These are phyloP conservation scores for Mariannaea sp. DNA, from an alignment of 2,329 filamentous ascomycete genomes.

Conservation along the genomic window DNA sequence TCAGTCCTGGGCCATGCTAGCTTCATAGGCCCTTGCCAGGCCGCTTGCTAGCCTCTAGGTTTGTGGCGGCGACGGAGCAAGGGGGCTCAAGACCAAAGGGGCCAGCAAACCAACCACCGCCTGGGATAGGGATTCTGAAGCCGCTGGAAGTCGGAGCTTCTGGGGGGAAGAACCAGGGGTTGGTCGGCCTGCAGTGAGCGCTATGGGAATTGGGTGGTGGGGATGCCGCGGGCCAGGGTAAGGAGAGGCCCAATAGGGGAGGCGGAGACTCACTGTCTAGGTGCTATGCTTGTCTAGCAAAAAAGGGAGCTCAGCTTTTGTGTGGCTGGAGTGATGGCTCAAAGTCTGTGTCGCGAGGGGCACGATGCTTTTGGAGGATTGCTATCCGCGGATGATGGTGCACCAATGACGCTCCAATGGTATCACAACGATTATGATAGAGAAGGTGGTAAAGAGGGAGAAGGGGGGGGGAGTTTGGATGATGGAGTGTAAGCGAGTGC, in stretches of 20 bases:
- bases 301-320: slow-evolving; percentile 21
- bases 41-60: slow-evolving; percentile 11
- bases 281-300: slow-evolving; percentile 24
- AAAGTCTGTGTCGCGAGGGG: slow-evolving; percentile 3
- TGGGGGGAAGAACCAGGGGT: slow-evolving; percentile 16
- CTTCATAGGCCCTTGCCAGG: slow-evolving; percentile 7
- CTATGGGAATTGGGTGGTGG: slow-evolving; percentile 26
- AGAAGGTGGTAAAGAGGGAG: neutral
- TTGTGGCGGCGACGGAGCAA: slow-evolving; percentile 18
- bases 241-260: slow-evolving; percentile 26
- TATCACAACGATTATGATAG: neutral
- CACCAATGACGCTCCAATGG: no score
- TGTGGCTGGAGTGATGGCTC: slow-evolving; percentile 26
- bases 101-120: slow-evolving; percentile 15
- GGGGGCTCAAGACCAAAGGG: slow-evolving; percentile 15
- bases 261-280: slow-evolving; percentile 24
- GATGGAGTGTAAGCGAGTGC: neutral
- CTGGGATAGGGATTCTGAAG: slow-evolving; percentile 19
- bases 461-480: neutral
- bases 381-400: neutral
- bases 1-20: slow-evolving; percentile 26
- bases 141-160: slow-evolving; percentile 24
- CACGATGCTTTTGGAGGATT: neutral
- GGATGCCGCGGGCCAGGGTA: slow-evolving; percentile 22
- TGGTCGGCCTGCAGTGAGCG: slow-evolving; percentile 22